These are phyloP conservation scores for Phytophthora pini DNA, from an alignment of 352 stramenopile species.

Conservation along the genomic window DNA sequence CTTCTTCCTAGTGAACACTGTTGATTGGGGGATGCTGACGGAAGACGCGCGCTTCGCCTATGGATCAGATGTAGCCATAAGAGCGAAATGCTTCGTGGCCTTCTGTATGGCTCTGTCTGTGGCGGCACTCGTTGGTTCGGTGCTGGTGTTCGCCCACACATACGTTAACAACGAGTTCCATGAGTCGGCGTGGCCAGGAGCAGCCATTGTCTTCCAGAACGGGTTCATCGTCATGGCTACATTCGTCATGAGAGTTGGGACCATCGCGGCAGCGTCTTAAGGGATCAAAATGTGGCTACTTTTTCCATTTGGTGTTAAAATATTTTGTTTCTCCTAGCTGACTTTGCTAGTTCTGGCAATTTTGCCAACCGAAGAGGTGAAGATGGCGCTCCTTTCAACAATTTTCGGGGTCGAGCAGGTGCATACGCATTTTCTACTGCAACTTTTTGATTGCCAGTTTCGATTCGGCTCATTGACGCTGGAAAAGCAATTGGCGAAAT, in stretches of 20 bases:
- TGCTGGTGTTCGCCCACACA: slow-evolving; percentile 68
- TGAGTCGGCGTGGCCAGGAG: slow-evolving; percentile 67
- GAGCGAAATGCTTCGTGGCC: slow-evolving; percentile 61
- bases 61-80: slow-evolving; percentile 48
- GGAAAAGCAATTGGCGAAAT: slow-evolving; percentile 27
- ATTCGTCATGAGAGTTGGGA: slow-evolving; percentile 60
- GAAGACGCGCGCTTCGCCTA: slow-evolving; percentile 54
- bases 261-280: slow-evolving; percentile 37
- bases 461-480: slow-evolving; percentile 12
- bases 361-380: slow-evolving; percentile 10
- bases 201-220: slow-evolving; percentile 68
- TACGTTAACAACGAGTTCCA: slow-evolving; percentile 63
- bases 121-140: slow-evolving; percentile 45
- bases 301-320: slow-evolving; percentile 5
- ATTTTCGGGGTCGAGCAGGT: slow-evolving; percentile 19
- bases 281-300: background rate
- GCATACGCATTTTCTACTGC: slow-evolving; percentile 12
- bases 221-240: slow-evolving; percentile 64
- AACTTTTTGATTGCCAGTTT: slow-evolving; percentile 7
- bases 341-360: slow-evolving; percentile 18
- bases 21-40: slow-evolving; percentile 72
- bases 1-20: slow-evolving; percentile 72
- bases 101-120: slow-evolving; percentile 60
- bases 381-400: background rate
- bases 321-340: too few relatives aligned